Conservation (phyloP, 208 protist species). For the Leishmania turanica region DNA sequence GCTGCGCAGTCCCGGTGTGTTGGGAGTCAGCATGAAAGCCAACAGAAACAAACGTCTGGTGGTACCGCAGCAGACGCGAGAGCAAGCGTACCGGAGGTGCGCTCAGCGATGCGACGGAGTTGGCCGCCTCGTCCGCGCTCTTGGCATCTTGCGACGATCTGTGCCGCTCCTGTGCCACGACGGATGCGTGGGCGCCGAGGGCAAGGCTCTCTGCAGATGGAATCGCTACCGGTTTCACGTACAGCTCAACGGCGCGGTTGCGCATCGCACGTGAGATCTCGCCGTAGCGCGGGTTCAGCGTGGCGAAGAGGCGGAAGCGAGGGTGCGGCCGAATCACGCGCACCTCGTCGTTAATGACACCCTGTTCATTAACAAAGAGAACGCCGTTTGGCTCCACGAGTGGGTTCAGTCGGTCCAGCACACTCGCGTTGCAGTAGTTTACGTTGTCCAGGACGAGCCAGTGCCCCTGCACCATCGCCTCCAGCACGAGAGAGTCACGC, state of each 20-base stretch:
- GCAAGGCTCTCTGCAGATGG: constrained; percentile 71
- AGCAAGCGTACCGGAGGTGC: constrained; percentile 26
- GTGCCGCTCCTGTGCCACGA: constrained; percentile 13
- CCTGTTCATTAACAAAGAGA: constrained; percentile 96
- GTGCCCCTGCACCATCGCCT: constrained; percentile 94
- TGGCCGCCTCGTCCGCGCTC: constrained; percentile 1
- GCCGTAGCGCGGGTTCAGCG: constrained; percentile 97
- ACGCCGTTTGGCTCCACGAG: constrained; percentile 98
- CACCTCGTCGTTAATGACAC: constrained; percentile 93
- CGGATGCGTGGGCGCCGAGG: constrained; percentile 30
- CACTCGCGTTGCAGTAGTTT: constrained; percentile 99
- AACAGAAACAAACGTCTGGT: constrained; percentile 65
- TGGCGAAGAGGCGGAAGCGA: constrained; percentile 99
- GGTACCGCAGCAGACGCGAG: constrained; percentile 55
- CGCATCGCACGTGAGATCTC: constrained; percentile 99
- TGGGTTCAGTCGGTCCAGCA: constrained; percentile 99
- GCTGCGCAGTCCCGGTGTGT: constrained; percentile 37
- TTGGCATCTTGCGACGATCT: not conserved
- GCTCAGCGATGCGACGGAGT: not conserved
- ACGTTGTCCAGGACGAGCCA: constrained; percentile 99
- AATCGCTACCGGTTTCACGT: constrained; percentile 77
- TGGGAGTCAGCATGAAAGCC: constrained; percentile 77
- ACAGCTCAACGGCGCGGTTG: constrained; percentile 99
- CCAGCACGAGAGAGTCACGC: constrained; percentile 98
- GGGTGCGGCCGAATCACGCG: constrained; percentile 95